phyloP scores from a whole-genome alignment of 352 stramenopile species.

The Blastocystis hominis region DNA sequence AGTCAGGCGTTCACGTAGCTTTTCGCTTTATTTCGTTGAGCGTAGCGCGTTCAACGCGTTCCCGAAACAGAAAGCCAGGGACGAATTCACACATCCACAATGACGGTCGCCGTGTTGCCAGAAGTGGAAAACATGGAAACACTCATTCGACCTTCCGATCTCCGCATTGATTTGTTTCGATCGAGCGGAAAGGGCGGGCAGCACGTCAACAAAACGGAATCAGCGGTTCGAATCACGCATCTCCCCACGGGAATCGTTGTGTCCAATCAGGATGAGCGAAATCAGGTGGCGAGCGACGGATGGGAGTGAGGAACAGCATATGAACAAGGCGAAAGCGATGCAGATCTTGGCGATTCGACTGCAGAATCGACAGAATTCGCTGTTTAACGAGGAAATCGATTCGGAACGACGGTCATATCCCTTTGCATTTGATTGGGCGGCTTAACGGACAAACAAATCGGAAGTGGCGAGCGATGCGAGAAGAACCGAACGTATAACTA shows the following conservation, averaged over 20 bases:
- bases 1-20: conserved; percentile 82
- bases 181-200: conserved; percentile 87
- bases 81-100: conserved; percentile 89
- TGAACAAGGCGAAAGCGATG: conserved; percentile 96
- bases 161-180: conserved; percentile 91
- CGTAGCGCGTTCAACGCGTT: conserved; percentile 82
- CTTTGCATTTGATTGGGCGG: conserved; percentile 63
- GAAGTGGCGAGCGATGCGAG: conserved; percentile 84
- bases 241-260: conserved; percentile 85
- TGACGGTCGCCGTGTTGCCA: conserved; percentile 90
- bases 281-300: conserved; percentile 57
- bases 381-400: conserved; percentile 16
- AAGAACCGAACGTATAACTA: conserved; percentile 98
- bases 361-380: conserved; percentile 77
- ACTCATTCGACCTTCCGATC: conserved; percentile 80
- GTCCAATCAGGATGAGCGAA: conserved; percentile 63
- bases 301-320: conserved; percentile 68
- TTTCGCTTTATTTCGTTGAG: neutral
- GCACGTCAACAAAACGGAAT: conserved; percentile 99
- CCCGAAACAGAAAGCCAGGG: conserved; percentile 81
- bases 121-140: conserved; percentile 76
- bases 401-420: conserved; percentile 23
- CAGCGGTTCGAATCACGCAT: conserved; percentile 87
- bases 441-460: conserved; percentile 77
- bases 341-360: conserved; percentile 86